Conservation (phyloP, 2,329 filamentous ascomycete species). For the Paecilomyces formosus region DNA sequence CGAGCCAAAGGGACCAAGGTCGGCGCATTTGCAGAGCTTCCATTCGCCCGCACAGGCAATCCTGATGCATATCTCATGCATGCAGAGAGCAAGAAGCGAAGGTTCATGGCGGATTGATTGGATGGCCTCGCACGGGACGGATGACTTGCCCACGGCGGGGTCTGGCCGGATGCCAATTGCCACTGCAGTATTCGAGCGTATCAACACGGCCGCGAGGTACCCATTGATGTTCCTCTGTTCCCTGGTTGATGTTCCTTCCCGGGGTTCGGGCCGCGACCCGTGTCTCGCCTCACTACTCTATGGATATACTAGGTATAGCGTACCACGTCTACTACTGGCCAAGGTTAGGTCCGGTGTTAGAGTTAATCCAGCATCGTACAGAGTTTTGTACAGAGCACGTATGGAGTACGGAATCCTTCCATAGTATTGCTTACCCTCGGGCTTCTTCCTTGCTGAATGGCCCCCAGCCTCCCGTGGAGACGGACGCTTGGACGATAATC, state of each 20-base stretch:
- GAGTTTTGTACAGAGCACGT: too few species aligned
- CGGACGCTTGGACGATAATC: background rate
- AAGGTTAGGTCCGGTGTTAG: too few species aligned
- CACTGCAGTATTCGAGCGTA: background rate
- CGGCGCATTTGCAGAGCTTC: background rate
- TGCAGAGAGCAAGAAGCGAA: background rate
- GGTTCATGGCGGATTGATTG: background rate
- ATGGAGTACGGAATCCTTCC: background rate
- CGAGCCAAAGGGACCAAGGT: background rate
- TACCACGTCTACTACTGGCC: too few species aligned
- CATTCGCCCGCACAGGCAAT: background rate
- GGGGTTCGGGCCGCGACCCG: background rate
- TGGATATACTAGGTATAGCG: too few species aligned
- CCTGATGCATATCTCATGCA: background rate
- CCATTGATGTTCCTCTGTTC: background rate
- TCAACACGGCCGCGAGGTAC: background rate
- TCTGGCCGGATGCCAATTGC: background rate
- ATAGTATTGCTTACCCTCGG: background rate
- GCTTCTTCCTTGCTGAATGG: background rate
- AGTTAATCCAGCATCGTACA: too few species aligned
- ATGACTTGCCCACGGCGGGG: background rate
- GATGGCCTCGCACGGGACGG: background rate
- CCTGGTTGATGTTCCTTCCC: background rate
- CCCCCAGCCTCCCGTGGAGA: background rate
- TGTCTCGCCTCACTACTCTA: background rate